phyloP scores from a whole-genome alignment of 306 rosid genomes.

The Rosa chinensis region DNA sequence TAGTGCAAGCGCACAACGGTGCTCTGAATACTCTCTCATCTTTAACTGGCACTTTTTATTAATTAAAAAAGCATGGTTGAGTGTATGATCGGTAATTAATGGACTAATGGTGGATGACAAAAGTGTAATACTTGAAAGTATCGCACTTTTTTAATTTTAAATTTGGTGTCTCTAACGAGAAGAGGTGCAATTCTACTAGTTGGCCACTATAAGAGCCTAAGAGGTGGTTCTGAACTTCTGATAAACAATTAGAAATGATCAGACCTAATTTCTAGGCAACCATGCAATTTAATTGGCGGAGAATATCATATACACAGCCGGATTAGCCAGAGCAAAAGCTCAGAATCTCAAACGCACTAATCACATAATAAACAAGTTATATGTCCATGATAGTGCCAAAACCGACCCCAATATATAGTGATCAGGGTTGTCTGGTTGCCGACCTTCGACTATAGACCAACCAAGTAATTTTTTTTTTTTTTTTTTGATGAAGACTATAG shows the following conservation, averaged over 20 bases:
- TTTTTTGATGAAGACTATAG: conserved; percentile 4
- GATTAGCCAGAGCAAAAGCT: not conserved
- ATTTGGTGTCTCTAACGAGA: not conserved
- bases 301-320: not conserved
- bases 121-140: not conserved
- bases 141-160: not conserved
- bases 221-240: not conserved
- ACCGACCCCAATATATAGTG: not conserved
- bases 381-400: not conserved
- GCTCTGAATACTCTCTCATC: too few relatives aligned
- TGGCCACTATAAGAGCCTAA: not conserved
- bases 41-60: too few relatives aligned
- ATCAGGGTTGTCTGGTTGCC: conserved; percentile 26
- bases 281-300: not conserved
- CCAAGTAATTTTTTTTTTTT: conserved; percentile 24
- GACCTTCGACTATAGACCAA: conserved; percentile 45
- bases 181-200: not conserved
- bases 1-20: too few relatives aligned
- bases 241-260: not conserved
- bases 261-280: not conserved
- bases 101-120: not conserved
- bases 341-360: not conserved
- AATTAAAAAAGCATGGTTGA: not conserved
- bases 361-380: conserved; percentile 9
- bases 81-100: not conserved